phyloP scores from a whole-genome alignment of 2,329 filamentous ascomycete genomes.

The Botryotinia convoluta region DNA sequence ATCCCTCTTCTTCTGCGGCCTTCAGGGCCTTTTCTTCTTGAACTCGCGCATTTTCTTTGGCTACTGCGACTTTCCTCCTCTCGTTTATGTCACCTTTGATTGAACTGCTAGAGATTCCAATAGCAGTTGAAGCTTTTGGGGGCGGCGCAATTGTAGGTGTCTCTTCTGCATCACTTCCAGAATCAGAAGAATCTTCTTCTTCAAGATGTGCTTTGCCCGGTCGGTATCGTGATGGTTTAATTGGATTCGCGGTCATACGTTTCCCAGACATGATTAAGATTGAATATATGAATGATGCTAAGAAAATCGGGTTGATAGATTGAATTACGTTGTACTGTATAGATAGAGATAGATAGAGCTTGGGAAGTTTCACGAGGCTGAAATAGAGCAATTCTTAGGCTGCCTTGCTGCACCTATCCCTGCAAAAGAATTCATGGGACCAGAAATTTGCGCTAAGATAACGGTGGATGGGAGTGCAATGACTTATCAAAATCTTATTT shows the following conservation, averaged over 20 bases:
- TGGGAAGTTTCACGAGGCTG: conserved; percentile 28
- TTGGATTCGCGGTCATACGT: conserved; percentile 90
- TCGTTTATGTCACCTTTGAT: conserved; percentile 53
- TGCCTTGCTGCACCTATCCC: conserved; percentile 11
- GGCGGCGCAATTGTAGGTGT: conserved; percentile 48
- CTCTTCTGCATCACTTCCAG: conserved; percentile 49
- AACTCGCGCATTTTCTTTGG: conserved; percentile 47
- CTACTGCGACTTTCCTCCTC: conserved; percentile 46
- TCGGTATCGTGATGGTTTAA: conserved; percentile 76
- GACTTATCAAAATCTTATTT: not conserved
- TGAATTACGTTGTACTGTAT: not conserved
- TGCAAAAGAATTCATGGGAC: not conserved
- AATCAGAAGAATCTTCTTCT: conserved; percentile 49
- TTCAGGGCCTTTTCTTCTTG: conserved; percentile 45
- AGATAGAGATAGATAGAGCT: not conserved
- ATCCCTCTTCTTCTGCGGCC: conserved; percentile 56
- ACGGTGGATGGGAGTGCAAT: not conserved
- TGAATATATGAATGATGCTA: not conserved
- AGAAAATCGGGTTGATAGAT: not conserved
- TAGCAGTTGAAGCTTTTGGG: conserved; percentile 56
- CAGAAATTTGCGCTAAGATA: not conserved
- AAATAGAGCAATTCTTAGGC: conserved; percentile 16
- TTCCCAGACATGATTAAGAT: conserved; percentile 59
- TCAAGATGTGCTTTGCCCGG: conserved; percentile 72
- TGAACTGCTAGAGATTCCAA: conserved; percentile 54